Evolutionary conservation across 1,284 basidiomycete species (phyloP).

Genomic region (Heterobasidion irregulare): DNA sequence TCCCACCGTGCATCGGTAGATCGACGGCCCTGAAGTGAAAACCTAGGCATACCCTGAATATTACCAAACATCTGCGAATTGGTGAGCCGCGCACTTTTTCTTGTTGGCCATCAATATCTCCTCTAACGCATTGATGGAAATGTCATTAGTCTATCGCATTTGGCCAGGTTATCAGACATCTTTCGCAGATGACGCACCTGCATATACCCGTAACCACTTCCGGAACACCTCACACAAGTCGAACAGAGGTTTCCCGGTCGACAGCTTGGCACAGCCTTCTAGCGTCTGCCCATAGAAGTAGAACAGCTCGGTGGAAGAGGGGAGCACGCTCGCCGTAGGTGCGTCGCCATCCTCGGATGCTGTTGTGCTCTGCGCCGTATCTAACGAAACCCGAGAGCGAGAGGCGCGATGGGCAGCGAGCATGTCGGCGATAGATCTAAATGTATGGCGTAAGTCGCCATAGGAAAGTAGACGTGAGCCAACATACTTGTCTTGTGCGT

Average conservation of each 20-base stretch:
- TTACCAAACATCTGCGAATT: background rate
- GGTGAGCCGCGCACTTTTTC: conserved; percentile 55
- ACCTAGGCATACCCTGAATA: conserved; percentile 19
- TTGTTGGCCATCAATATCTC: conserved; percentile 73
- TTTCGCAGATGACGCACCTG: conserved; percentile 45
- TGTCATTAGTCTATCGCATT: no score
- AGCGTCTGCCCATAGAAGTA: conserved; percentile 95
- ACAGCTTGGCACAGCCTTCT: conserved; percentile 86
- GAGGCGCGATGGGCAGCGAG: conserved; percentile 64
- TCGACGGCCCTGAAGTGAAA: conserved; percentile 39
- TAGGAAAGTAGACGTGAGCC: no score
- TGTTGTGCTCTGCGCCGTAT: conserved; percentile 35
- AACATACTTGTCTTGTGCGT: conserved; percentile 88
- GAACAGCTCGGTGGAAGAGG: conserved; percentile 94
- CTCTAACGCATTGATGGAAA: conserved; percentile 35
- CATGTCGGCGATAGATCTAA: conserved; percentile 74
- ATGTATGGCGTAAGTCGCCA: background rate
- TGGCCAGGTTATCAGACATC: no score
- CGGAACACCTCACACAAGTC: conserved; percentile 77
- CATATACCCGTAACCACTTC: conserved; percentile 93
- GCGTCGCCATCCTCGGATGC: conserved; percentile 37
- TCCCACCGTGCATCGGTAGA: conserved; percentile 78
- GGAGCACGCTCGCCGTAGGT: conserved; percentile 65
- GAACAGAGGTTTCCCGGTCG: conserved; percentile 75
- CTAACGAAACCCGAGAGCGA: conserved; percentile 60